Percentiles rank a stretch among this genome's conserved stretches.
These are phyloP conservation scores for Ustilago esculenta DNA, from an alignment of 1,284 basidiomycete species.

Conservation along the genomic window DNA sequence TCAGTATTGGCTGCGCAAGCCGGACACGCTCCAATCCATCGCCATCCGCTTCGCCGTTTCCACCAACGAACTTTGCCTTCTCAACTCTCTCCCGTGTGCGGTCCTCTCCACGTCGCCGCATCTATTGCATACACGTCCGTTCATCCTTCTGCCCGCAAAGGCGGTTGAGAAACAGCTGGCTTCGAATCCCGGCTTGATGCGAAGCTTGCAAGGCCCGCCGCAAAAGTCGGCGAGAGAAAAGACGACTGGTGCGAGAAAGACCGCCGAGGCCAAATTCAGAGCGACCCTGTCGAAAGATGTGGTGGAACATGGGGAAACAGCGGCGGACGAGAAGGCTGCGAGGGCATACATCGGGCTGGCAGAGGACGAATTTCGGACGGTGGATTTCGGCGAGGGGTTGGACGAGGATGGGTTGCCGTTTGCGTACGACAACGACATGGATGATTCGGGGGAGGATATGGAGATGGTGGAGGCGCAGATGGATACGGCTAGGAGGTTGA, in stretches of 20 bases:
- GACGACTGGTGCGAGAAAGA: slow-evolving; percentile 21
- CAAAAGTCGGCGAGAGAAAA: slow-evolving; percentile 27
- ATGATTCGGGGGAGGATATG: slow-evolving; percentile 1
- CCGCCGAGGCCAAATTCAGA: slow-evolving; percentile 39
- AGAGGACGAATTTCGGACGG: slow-evolving; percentile 41
- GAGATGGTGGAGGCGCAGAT: slow-evolving; percentile 22
- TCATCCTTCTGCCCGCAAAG: slow-evolving; percentile 44
- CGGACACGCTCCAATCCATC: slow-evolving; percentile 42
- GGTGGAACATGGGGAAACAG: slow-evolving; percentile 20
- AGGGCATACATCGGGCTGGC: slow-evolving; percentile 45
- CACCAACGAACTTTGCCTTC: slow-evolving; percentile 30
- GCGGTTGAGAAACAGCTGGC: slow-evolving; percentile 35
- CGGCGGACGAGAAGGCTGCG: slow-evolving; percentile 45
- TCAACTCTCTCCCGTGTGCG: slow-evolving; percentile 39
- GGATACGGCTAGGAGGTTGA: slow-evolving; percentile 31
- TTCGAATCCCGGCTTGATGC: slow-evolving; percentile 9
- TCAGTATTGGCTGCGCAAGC: slow-evolving; percentile 42
- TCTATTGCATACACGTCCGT: slow-evolving; percentile 49
- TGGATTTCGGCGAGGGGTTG: slow-evolving; percentile 49
- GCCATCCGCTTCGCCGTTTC: slow-evolving; percentile 39
- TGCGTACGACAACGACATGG: slow-evolving; percentile 20
- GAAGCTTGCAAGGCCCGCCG: slow-evolving; percentile 31
- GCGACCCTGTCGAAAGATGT: slow-evolving; percentile 17
- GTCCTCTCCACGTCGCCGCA: slow-evolving; percentile 43
- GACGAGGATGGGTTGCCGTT: slow-evolving; percentile 13